These are phyloP conservation scores for Salvia rosmarinus DNA, from an alignment of 257 asterid genomes.

Conservation along the genomic window DNA sequence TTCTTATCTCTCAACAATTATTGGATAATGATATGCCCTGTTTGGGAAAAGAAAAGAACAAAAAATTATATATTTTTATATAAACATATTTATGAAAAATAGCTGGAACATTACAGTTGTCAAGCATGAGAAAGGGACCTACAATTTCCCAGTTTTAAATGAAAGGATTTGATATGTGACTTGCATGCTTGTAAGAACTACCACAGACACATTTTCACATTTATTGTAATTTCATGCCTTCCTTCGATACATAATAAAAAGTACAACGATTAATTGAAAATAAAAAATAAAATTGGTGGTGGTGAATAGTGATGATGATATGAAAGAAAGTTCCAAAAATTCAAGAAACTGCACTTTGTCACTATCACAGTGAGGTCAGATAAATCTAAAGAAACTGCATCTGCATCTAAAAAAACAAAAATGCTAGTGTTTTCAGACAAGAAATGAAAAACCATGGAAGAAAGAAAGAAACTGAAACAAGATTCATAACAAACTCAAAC, in stretches of 20 bases:
- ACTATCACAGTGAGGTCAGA: constrained; percentile 59
- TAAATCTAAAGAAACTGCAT: constrained; percentile 45
- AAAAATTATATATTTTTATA: neutral
- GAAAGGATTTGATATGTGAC: constrained; percentile 54
- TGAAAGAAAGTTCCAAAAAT: constrained; percentile 39
- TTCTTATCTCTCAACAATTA: constrained; percentile 35
- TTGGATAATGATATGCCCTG: constrained; percentile 40
- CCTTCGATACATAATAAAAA: neutral
- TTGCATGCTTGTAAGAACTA: constrained; percentile 38
- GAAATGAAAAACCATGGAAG: constrained; percentile 11
- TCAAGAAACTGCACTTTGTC: constrained; percentile 51
- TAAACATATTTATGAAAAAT: constrained; percentile 4
- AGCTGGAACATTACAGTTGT: constrained; percentile 50
- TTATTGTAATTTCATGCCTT: constrained; percentile 4
- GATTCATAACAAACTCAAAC: constrained; percentile 54
- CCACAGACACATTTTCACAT: neutral
- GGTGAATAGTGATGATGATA: neutral
- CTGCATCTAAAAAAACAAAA: constrained; percentile 36
- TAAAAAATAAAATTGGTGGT: neutral
- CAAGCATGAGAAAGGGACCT: constrained; percentile 54
- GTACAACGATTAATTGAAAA: neutral
- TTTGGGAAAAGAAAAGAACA: constrained; percentile 21
- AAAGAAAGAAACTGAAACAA: constrained; percentile 20
- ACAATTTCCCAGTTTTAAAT: constrained; percentile 47
- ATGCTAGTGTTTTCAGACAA: constrained; percentile 32